Percentiles rank a stretch among this genome's conserved stretches.
Conservation (phyloP, 2,329 filamentous ascomycete species). For the Ceratocystiopsis sp. region DNA sequence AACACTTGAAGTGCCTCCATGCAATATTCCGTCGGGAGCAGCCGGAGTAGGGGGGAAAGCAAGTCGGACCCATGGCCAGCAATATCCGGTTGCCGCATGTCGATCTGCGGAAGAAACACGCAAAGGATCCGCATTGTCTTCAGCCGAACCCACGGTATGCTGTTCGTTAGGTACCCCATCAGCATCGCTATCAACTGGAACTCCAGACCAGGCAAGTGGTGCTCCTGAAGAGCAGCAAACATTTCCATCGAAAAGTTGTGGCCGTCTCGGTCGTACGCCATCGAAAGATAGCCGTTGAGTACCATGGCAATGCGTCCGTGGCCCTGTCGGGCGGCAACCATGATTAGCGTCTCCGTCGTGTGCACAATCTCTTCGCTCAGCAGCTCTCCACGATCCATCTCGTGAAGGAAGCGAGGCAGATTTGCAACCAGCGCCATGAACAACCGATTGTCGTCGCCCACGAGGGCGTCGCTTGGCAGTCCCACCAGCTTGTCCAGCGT, state of each 20-base stretch:
- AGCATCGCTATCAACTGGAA: conserved; percentile 77
- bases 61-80: conserved; percentile 84
- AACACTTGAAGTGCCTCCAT: conserved; percentile 82
- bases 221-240: conserved; percentile 50
- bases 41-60: conserved; percentile 75
- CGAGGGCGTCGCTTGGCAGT: conserved; percentile 61
- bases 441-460: conserved; percentile 67
- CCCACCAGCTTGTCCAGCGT: conserved; percentile 64
- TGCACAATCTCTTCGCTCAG: conserved; percentile 38
- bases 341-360: conserved; percentile 52
- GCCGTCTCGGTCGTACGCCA: conserved; percentile 42
- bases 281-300: conserved; percentile 52
- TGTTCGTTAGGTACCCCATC: conserved; percentile 82
- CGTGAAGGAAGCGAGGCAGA: conserved; percentile 66
- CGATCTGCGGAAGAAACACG: conserved; percentile 70
- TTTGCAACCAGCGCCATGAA: conserved; percentile 86
- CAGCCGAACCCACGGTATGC: conserved; percentile 72
- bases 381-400: conserved; percentile 43
- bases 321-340: conserved; percentile 56
- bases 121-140: conserved; percentile 86
- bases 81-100: conserved; percentile 84
- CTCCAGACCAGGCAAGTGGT: conserved; percentile 69
- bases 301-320: conserved; percentile 49
- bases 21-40: conserved; percentile 86
- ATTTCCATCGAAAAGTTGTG: conserved; percentile 64